A percentile compares a stretch with the other conserved stretches of the same genome.
These are phyloP conservation scores for Aspergillus felis DNA, from an alignment of 2,329 filamentous ascomycete genomes.

Conservation along the genomic window DNA sequence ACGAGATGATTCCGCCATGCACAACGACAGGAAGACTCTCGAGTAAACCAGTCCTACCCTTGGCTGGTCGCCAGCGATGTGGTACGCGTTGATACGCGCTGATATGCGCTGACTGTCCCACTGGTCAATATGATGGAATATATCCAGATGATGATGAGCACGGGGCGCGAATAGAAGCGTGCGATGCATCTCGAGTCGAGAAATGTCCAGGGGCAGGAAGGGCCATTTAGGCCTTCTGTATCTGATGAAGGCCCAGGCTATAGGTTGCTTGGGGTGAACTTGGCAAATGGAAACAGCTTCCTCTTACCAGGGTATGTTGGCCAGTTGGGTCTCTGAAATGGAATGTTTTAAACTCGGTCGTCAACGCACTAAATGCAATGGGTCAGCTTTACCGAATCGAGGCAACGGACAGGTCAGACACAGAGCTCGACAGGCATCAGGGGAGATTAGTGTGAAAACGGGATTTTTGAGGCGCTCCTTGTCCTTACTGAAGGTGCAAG, in stretches of 20 bases:
- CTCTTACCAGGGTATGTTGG: not conserved
- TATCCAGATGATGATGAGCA: not conserved
- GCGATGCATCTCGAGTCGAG: not conserved
- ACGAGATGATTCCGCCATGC: not conserved
- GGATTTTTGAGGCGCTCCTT: not conserved
- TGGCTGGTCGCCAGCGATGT: not conserved
- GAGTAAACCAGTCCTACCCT: not conserved
- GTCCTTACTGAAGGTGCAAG: not conserved
- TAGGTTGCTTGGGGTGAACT: not conserved
- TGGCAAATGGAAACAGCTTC: not conserved
- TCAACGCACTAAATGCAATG: not conserved
- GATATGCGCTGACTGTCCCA: not conserved
- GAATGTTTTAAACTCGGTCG: not conserved
- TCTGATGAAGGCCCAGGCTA: not conserved
- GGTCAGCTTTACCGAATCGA: not conserved
- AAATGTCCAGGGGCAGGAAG: not conserved
- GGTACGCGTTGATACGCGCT: not conserved
- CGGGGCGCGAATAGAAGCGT: not conserved
- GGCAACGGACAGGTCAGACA: not conserved
- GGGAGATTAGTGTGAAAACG: slow-evolving; percentile 1
- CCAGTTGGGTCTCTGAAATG: not conserved
- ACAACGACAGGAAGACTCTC: not conserved
- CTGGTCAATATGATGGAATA: not conserved
- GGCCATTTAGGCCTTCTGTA: not conserved
- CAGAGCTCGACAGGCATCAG: not conserved